Evolutionary conservation across 495 filamentous ascomycete genomes (phyloP), one percentile per base, ranked within the genome.

Genomic region (Staphylotrichum longicolle): DNA sequence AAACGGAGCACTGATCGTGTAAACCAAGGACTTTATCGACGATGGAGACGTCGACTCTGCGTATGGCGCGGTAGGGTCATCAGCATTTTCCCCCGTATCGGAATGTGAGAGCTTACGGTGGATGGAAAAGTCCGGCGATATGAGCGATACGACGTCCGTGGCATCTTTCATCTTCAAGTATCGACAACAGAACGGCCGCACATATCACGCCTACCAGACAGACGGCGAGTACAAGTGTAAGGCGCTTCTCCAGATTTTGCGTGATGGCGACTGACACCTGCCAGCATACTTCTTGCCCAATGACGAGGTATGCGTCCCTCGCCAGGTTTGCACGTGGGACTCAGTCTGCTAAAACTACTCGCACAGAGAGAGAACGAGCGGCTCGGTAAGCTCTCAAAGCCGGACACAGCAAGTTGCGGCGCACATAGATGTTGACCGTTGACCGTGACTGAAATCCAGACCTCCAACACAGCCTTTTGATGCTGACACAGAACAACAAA

Each of bases 151-250:
- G 2, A 47, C 58, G 8, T 60, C 58, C 12, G 6, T 60, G 20
- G 9, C 14, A 4, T 53, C 48, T 0, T 45, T 48, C 33, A 51
- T 60, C 41, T 54, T 12, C 40, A 34, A 32, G 40, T 85, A 85
- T 71, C 74, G 77, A 9, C 78, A 79, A 60, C 64, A 68, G 32
- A 68, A 67, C 41, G 56, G 68, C 44, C 47, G 50, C 27, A 54
- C 46, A 10, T 65, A 65, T 37, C 62, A 64, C 12, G 12, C 57
- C 15, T 64, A 54, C 32, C 50, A 50, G 41, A 51, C 40, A 10
- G 57, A 34, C 15, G 32, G 57, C 58, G 8, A 48, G 61, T 58
- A 39, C 37, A 39, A 39, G 37, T 39, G 37, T 39, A 10, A 39
- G 37, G 5, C 10, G 6, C 10, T 7, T 39, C 37, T 39, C 37